These are phyloP conservation scores for Eustoma russellianum DNA, from an alignment of 257 asterid genomes.

Conservation along the genomic window DNA sequence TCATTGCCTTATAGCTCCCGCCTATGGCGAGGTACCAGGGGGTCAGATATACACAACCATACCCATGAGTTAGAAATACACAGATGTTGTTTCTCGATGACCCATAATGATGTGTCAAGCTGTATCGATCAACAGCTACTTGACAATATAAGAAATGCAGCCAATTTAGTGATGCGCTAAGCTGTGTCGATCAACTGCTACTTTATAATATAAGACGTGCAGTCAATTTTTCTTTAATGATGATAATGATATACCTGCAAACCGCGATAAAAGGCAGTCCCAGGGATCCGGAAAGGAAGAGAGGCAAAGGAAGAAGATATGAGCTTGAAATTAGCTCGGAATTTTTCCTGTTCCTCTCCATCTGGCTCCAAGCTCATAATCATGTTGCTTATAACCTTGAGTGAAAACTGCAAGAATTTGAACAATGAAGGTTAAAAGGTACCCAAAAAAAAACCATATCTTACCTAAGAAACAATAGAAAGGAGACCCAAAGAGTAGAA, in stretches of 20 bases:
- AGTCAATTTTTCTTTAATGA: too few species aligned
- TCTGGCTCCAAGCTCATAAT: constrained; percentile 84
- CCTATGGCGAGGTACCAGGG: too few species aligned
- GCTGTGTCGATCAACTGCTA: too few species aligned
- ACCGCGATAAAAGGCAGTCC: constrained; percentile 77
- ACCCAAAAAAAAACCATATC: background rate
- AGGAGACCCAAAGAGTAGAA: background rate
- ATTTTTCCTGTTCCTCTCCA: constrained; percentile 74
- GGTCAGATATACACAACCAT: too few species aligned
- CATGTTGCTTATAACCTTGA: constrained; percentile 86
- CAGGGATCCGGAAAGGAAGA: constrained; percentile 63
- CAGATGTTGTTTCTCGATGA: too few species aligned
- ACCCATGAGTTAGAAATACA: too few species aligned
- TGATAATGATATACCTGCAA: constrained; percentile 40
- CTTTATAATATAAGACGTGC: too few species aligned
- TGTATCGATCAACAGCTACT: too few species aligned
- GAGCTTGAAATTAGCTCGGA: constrained; percentile 65
- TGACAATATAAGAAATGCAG: too few species aligned
- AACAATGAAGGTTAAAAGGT: constrained; percentile 2
- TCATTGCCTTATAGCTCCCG: too few species aligned
- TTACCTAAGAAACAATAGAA: background rate
- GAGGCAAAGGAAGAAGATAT: constrained; percentile 74
- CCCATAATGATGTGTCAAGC: too few species aligned
- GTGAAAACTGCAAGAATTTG: constrained; percentile 50
- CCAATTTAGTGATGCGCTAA: too few species aligned